Evolutionary conservation across 2,329 filamentous ascomycete species (phyloP).

Genomic region (Alternaria hordeiaustralica): DNA sequence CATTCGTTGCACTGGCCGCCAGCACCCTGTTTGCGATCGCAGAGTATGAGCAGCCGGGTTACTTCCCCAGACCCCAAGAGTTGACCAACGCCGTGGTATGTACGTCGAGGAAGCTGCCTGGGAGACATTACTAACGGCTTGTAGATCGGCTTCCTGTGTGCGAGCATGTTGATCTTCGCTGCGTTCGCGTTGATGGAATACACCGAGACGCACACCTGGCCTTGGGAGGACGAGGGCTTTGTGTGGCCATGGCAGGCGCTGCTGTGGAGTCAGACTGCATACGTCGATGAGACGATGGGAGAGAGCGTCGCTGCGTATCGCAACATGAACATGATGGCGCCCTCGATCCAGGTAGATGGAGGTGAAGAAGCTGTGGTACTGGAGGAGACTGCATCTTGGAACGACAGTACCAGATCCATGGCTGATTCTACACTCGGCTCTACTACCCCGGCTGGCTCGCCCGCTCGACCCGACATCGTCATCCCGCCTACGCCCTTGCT

Average conservation of each 20-base stretch:
- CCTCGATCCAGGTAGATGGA: neutral
- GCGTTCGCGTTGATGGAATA: conserved; percentile 6
- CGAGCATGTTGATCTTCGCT: neutral
- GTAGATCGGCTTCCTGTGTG: neutral
- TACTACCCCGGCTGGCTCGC: neutral
- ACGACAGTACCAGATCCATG: neutral
- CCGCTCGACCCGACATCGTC: neutral
- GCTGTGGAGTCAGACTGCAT: conserved; percentile 4
- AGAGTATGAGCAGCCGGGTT: conserved; percentile 10
- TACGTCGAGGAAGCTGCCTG: neutral
- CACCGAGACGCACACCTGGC: conserved; percentile 5
- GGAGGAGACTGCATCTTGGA: neutral
- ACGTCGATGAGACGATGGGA: neutral
- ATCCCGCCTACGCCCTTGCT: conserved; percentile 7
- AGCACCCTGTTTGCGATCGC: neutral
- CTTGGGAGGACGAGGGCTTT: conserved; percentile 10
- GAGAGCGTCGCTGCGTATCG: neutral
- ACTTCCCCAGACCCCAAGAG: conserved; percentile 2
- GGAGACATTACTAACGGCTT: neutral
- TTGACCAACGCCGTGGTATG: neutral
- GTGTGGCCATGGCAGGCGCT: conserved; percentile 12
- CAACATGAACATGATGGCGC: neutral
- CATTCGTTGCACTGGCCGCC: neutral
- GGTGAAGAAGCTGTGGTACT: neutral
- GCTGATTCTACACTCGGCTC: neutral